phyloP scores from a whole-genome alignment of 768 basidiomycete genomes.

The Kwoniella bestiolae region DNA sequence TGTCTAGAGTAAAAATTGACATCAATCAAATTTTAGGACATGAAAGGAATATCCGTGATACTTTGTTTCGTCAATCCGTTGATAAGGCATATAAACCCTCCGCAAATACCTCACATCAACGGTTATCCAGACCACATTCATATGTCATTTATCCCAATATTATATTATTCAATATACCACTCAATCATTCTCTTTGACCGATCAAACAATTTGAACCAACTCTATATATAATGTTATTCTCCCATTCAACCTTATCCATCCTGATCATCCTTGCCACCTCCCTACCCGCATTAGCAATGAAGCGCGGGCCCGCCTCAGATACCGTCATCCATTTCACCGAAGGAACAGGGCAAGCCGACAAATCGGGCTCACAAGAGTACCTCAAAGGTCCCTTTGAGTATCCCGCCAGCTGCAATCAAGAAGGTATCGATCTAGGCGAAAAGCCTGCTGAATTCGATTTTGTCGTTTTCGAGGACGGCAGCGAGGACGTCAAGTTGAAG shows the following conservation, averaged over 20 bases:
- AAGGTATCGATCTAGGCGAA: neutral
- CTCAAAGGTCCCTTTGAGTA: neutral
- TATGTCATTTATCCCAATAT: too few species aligned
- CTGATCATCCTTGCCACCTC: neutral
- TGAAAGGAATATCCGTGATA: too few species aligned
- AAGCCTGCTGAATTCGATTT: neutral
- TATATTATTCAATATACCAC: too few species aligned
- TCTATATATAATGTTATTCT: neutral
- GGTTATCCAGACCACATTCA: too few species aligned
- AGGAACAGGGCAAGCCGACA: neutral
- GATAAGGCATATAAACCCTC: too few species aligned
- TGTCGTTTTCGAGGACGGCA: neutral
- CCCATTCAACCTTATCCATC: neutral
- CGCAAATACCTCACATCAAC: too few species aligned
- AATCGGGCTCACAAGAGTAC: neutral
- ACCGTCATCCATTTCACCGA: neutral
- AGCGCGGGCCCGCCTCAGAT: neutral
- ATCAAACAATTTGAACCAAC: neutral
- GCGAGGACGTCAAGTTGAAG: neutral
- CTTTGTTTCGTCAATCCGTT: too few species aligned
- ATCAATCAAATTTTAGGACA: neutral
- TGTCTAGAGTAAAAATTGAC: neutral
- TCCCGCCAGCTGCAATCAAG: neutral
- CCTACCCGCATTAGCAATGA: neutral
- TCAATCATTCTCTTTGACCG: neutral